A percentile compares a stretch with the other conserved stretches of the same genome.
Evolutionary conservation across 163 green algal species (phyloP).

Genomic region (Chloromonas sp.): DNA sequence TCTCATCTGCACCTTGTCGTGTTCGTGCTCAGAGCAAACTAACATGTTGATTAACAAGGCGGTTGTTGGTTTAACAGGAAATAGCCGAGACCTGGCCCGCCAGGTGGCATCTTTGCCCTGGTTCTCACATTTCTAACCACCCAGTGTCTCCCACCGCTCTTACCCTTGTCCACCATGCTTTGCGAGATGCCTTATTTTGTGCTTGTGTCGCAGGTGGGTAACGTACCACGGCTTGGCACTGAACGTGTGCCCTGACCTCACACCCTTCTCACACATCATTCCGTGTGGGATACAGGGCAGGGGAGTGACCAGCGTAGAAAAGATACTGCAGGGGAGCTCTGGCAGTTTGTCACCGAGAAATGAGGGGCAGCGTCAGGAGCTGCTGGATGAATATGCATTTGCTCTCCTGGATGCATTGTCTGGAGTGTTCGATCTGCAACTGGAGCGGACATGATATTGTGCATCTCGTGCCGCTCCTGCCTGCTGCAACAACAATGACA

Average conservation of each 20-base stretch:
- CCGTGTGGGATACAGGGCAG: conserved; percentile 87
- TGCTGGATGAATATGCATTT: conserved; percentile 57
- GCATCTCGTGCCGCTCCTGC: too few relatives aligned
- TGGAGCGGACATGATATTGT: neutral
- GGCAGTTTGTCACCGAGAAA: neutral
- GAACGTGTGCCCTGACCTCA: conserved; percentile 84
- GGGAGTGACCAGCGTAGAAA: conserved; percentile 50
- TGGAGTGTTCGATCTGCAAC: conserved; percentile 43
- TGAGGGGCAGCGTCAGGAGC: neutral
- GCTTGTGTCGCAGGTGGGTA: conserved; percentile 65
- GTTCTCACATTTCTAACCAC: too few relatives aligned
- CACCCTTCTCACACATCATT: conserved; percentile 78
- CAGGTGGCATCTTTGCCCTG: too few relatives aligned
- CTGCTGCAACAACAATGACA: too few relatives aligned
- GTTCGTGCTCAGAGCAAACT: too few relatives aligned
- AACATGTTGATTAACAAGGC: too few relatives aligned
- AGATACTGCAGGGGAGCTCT: conserved; percentile 19
- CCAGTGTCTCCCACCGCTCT: too few relatives aligned
- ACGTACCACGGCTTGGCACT: conserved; percentile 93
- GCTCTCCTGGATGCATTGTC: conserved; percentile 55
- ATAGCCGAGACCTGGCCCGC: too few relatives aligned
- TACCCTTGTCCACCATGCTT: neutral
- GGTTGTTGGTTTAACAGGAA: too few relatives aligned
- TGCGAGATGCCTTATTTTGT: neutral
- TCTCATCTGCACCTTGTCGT: too few relatives aligned